Evolutionary conservation across 768 basidiomycete genomes (phyloP).

Genomic region (Mycena chlorophos): DNA sequence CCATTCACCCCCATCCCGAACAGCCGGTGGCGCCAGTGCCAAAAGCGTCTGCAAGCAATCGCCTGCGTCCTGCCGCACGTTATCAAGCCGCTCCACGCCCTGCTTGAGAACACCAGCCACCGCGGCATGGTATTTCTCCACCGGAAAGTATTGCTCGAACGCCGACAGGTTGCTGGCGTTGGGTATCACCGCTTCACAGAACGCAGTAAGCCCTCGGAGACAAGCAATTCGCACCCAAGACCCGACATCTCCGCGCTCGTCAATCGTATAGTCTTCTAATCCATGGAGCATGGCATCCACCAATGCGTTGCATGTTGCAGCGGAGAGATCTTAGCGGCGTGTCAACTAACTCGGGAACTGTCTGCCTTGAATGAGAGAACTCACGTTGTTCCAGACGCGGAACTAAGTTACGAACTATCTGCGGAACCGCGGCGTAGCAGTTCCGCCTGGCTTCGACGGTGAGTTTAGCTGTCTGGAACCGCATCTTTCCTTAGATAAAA

Average conservation of each 20-base stretch:
- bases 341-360: constrained; percentile 14
- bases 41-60: constrained; percentile 56
- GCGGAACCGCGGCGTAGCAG: constrained; percentile 47
- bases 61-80: constrained; percentile 82
- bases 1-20: constrained; percentile 48
- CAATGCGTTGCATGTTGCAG: constrained; percentile 46
- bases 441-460: constrained; percentile 42
- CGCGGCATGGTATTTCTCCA: constrained; percentile 53
- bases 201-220: constrained; percentile 60
- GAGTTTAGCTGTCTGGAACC: constrained; percentile 23
- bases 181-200: constrained; percentile 53
- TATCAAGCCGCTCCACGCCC: constrained; percentile 87
- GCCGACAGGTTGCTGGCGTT: constrained; percentile 41
- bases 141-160: constrained; percentile 61
- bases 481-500: constrained; percentile 17
- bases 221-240: constrained; percentile 90
- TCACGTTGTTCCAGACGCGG: constrained; percentile 47
- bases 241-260: constrained; percentile 95
- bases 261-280: constrained; percentile 85
- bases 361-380: constrained; percentile 22
- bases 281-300: constrained; percentile 65
- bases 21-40: constrained; percentile 43
- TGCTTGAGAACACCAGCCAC: constrained; percentile 80
- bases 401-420: constrained; percentile 47
- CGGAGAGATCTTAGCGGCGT: constrained; percentile 51